Evolutionary conservation across 768 basidiomycete genomes (phyloP).

Genomic region (Amylocystis lapponica): DNA sequence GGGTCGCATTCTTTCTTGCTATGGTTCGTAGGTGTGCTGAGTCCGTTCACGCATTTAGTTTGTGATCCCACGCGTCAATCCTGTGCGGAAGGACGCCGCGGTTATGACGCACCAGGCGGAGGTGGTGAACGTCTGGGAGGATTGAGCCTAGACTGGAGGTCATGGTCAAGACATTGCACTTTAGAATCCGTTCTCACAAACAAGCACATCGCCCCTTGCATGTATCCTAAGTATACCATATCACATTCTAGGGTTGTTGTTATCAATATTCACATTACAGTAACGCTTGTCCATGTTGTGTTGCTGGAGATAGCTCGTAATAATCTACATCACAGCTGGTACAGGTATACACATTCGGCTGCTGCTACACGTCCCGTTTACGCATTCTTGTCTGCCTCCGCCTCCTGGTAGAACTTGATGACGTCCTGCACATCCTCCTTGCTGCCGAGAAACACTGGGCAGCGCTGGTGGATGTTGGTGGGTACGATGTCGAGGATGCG

Average conservation of each 20-base stretch:
- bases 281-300: no score
- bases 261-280: no score
- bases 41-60: constrained; percentile 41
- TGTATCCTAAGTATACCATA: no score
- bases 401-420: constrained; percentile 72
- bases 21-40: no score
- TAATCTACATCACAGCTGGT: no score
- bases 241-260: no score
- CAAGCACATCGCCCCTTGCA: no score
- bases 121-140: constrained; percentile 55
- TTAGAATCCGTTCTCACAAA: no score
- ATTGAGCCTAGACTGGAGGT: background rate
- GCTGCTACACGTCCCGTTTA: background rate
- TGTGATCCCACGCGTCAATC: constrained; percentile 77
- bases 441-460: constrained; percentile 89
- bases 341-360: background rate
- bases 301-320: no score
- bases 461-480: constrained; percentile 84
- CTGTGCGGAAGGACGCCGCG: constrained; percentile 68
- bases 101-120: constrained; percentile 87
- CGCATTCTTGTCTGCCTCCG: constrained; percentile 14
- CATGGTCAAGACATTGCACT: no score
- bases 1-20: constrained; percentile 14
- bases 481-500: constrained; percentile 91
- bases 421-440: constrained; percentile 91